A percentile compares a stretch with the other conserved stretches of the same genome.
These are phyloP conservation scores for Fusarium sp. DNA, from an alignment of 2,329 filamentous ascomycete species.

Conservation along the genomic window DNA sequence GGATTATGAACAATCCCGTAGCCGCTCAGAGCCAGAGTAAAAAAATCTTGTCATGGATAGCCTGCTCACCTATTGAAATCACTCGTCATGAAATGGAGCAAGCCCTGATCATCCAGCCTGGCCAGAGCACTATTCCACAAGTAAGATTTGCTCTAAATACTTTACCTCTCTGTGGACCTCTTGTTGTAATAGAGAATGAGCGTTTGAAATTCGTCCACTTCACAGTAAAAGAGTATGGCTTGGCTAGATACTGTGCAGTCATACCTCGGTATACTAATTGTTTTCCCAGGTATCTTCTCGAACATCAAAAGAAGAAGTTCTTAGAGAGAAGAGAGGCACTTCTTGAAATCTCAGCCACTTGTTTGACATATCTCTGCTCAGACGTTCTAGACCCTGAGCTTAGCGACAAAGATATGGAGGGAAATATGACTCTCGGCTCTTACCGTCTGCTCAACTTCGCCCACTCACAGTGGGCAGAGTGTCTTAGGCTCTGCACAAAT, in stretches of 20 bases:
- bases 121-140: not conserved
- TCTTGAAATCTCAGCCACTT: not conserved
- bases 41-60: not conserved
- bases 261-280: fast-evolving
- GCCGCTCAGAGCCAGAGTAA: not conserved
- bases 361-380: not conserved
- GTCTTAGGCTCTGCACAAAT: not conserved
- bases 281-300: not conserved
- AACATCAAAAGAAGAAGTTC: not conserved
- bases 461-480: not conserved
- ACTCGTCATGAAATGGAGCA: not conserved
- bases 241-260: not conserved
- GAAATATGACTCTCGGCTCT: not conserved
- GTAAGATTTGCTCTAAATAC: not conserved
- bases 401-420: not conserved
- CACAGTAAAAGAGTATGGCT: not conserved
- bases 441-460: not conserved
- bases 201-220: not conserved
- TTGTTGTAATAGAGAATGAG: not conserved
- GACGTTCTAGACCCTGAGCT: not conserved
- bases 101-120: not conserved
- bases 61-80: not conserved
- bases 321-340: not conserved
- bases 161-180: not conserved
- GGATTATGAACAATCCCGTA: fast-evolving